Base-by-base conservation (phyloP, 306 rosid species). In the Vigna hirtella region DNA sequence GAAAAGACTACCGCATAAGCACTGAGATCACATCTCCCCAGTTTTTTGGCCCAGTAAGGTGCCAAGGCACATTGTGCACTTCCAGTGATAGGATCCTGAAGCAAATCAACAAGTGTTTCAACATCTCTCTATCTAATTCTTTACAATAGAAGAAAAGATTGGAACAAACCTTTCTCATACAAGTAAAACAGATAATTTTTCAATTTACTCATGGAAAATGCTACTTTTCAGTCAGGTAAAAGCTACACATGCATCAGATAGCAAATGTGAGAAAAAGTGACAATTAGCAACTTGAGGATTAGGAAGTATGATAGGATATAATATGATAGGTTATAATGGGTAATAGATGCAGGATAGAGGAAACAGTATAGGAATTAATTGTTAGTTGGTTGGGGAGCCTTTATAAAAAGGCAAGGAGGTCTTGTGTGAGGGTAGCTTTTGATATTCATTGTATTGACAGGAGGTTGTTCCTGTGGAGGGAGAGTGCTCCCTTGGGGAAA, bases 21-120 rank as follows among this genome's bases (percentile, higher is more conserved):
- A 74, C 83, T 80, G 55, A 93, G 73, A 85, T 91, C 85, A 65
- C 75, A 75, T 82, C 89, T 93, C 9, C 90, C 91, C 68, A 93
- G 65, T 72, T 88, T 86, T 69, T 88, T 84, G 86, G 89, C 80
- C 94, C 96, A 93, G 51, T 65, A 40, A n/a, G 70, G 70, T 38
- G 70, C 70, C 70, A 65, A 38, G 28, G 50, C 70, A 65, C 70
- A 65, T 17, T 65, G 70, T 65, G 70, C 28, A 7, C 50, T 18
- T 65, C 70, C 50, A 65, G 50, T 65, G 32, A 65, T 1, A 36
- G 70, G 70, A 40, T 65, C 70, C 50, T 65, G 70, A 62, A 62
- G 14, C 24, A 5, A 62, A 34, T 62, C 26, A 62, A 62, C 47
- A 62, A 32, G 11, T 64, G 28, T 36, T 38, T 36, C 47, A 32